A percentile compares a stretch with the other conserved stretches of the same genome.
Conservation (phyloP, 441 rosid genomes). For the Gossypium trilobum region DNA sequence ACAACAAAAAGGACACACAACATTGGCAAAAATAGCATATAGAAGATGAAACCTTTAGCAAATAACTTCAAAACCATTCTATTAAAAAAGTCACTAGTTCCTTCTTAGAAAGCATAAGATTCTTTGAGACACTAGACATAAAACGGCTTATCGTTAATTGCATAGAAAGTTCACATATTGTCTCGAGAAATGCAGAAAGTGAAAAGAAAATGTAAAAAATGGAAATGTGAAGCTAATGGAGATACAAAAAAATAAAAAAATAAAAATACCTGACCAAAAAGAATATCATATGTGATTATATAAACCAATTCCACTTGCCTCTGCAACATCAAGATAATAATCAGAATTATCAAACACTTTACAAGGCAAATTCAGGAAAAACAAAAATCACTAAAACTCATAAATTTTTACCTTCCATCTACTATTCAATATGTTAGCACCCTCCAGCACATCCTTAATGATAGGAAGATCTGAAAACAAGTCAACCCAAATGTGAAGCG, state of each 20-base stretch:
- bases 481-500: not conserved
- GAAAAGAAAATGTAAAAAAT: not conserved
- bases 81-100: no score
- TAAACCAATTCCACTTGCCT: constrained; percentile 64
- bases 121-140: not conserved
- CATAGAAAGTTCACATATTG: not conserved
- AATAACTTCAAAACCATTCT: not conserved
- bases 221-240: not conserved
- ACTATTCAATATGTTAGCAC: constrained; percentile 43
- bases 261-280: constrained; percentile 61
- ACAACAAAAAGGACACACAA: not conserved
- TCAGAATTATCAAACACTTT: not conserved
- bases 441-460: constrained; percentile 60
- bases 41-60: not conserved
- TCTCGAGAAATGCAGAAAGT: not conserved
- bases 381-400: not conserved
- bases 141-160: not conserved
- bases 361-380: not conserved
- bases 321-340: constrained; percentile 29
- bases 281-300: constrained; percentile 55
- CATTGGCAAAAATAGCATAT: not conserved
- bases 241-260: not conserved
- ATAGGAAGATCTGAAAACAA: constrained; percentile 49
- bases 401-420: constrained; percentile 61
- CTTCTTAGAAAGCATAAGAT: not conserved